phyloP scores from a whole-genome alignment of 177 flowering plant genomes.

The Vitis hybrid region DNA sequence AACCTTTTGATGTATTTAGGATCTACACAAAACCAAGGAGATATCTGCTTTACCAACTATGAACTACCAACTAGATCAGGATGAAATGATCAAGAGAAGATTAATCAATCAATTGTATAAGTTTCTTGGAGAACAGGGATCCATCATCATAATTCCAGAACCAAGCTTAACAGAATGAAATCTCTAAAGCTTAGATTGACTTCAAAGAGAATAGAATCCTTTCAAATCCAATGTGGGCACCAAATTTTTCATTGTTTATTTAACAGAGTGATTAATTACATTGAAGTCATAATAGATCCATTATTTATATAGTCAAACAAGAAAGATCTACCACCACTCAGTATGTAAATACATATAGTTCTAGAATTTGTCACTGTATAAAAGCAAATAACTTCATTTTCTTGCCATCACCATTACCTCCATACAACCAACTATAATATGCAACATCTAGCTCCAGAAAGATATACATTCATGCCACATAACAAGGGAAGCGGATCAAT shows the following conservation, averaged over 20 bases:
- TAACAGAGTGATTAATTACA: background rate
- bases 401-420: background rate
- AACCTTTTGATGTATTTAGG: slow-evolving; percentile 73
- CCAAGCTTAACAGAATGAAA: background rate
- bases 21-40: slow-evolving; percentile 29
- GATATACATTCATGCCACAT: background rate
- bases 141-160: too few relatives aligned
- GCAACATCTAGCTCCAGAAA: background rate
- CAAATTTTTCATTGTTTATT: background rate
- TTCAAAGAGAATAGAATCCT: too few relatives aligned
- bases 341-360: background rate
- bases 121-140: too few relatives aligned
- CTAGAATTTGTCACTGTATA: background rate
- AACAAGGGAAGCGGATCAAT: background rate
- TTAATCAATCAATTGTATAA: too few relatives aligned
- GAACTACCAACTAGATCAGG: background rate
- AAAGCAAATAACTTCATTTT: too few relatives aligned
- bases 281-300: background rate
- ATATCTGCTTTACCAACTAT: background rate
- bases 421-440: background rate
- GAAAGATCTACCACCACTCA: background rate
- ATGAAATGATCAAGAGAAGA: background rate
- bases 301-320: background rate
- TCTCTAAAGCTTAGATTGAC: background rate
- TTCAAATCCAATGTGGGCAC: background rate